Percentiles rank a stretch among this genome's conserved stretches.
Evolutionary conservation across 2,329 filamentous ascomycete species (phyloP).

Genomic region (Fusarium sp.): DNA sequence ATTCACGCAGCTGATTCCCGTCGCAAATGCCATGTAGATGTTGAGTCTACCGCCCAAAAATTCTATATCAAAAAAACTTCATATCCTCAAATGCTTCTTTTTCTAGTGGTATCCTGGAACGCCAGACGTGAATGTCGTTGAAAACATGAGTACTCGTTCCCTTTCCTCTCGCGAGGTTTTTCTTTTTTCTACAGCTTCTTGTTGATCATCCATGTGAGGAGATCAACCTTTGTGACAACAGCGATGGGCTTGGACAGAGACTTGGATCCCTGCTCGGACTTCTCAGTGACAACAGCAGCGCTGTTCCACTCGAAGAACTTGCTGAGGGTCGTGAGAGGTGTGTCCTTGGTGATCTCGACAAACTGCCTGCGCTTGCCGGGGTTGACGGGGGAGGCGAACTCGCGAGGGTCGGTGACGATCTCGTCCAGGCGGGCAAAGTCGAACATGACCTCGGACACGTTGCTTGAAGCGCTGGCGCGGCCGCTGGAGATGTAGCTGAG

Average conservation of each 20-base stretch:
- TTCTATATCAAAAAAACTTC: conserved; percentile 33
- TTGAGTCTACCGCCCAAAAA: conserved; percentile 55
- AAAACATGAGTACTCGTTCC: conserved; percentile 50
- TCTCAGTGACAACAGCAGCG: conserved; percentile 92
- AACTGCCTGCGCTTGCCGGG: conserved; percentile 73
- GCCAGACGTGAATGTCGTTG: conserved; percentile 49
- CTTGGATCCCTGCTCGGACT: conserved; percentile 62
- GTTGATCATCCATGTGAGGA: conserved; percentile 91
- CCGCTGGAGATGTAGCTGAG: conserved; percentile 89
- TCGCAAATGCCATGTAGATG: conserved; percentile 51
- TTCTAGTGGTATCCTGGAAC: conserved; percentile 45
- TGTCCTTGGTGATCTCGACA: conserved; percentile 94
- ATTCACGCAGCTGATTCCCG: conserved; percentile 32
- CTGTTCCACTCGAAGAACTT: conserved; percentile 99
- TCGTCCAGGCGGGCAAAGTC: conserved; percentile 90
- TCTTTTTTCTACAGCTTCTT: conserved; percentile 53
- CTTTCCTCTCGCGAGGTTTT: conserved; percentile 33
- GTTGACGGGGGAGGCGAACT: conserved; percentile 60
- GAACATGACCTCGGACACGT: conserved; percentile 93
- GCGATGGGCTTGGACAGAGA: conserved; percentile 81
- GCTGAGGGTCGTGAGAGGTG: conserved; percentile 83
- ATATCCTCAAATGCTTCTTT: conserved; percentile 30
- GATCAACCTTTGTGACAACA: conserved; percentile 95
- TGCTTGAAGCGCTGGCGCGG: conserved; percentile 77
- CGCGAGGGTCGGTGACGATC: conserved; percentile 87